These are phyloP conservation scores for Trametes elegans DNA, from an alignment of 768 basidiomycete species.

Conservation along the genomic window DNA sequence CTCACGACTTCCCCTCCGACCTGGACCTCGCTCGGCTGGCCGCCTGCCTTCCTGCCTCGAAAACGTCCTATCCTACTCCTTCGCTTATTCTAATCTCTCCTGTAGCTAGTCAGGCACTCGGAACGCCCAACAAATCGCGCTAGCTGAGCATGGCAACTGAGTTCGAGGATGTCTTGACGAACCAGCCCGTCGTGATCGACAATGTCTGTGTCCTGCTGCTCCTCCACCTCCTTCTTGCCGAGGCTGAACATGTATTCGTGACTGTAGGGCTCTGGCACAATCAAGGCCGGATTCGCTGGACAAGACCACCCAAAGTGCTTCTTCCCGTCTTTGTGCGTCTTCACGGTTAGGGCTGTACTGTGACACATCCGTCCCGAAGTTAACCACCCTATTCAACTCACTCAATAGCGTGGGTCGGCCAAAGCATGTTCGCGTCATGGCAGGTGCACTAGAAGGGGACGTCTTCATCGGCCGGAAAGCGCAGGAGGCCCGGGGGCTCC, in stretches of 20 bases:
- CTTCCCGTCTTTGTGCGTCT: constrained; percentile 95
- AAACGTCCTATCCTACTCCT: constrained; percentile 9
- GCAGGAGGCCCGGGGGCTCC: constrained; percentile 91
- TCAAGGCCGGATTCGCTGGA: constrained; percentile 98
- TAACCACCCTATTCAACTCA: constrained; percentile 12
- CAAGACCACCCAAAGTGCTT: constrained; percentile 99
- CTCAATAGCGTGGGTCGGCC: constrained; percentile 84
- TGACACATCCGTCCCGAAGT: constrained; percentile 11
- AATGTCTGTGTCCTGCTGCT: constrained; percentile 60
- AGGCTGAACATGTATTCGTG: not conserved
- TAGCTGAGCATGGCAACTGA: constrained; percentile 66
- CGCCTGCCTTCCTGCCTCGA: constrained; percentile 2
- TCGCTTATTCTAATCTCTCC: not conserved
- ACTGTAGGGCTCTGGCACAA: constrained; percentile 89
- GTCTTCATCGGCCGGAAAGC: constrained; percentile 94
- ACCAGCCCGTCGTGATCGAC: constrained; percentile 99
- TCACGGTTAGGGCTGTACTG: constrained; percentile 33
- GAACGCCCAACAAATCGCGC: not conserved
- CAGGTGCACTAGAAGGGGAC: constrained; percentile 94
- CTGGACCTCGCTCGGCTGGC: constrained; percentile 13
- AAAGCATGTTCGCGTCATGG: constrained; percentile 98
- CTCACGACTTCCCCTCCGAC: constrained; percentile 12
- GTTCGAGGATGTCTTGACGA: constrained; percentile 92
- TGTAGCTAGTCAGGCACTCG: not conserved
- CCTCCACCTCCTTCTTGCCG: constrained; percentile 25